phyloP scores from a whole-genome alignment of 352 stramenopile species.

The Pythium aristosporum region DNA sequence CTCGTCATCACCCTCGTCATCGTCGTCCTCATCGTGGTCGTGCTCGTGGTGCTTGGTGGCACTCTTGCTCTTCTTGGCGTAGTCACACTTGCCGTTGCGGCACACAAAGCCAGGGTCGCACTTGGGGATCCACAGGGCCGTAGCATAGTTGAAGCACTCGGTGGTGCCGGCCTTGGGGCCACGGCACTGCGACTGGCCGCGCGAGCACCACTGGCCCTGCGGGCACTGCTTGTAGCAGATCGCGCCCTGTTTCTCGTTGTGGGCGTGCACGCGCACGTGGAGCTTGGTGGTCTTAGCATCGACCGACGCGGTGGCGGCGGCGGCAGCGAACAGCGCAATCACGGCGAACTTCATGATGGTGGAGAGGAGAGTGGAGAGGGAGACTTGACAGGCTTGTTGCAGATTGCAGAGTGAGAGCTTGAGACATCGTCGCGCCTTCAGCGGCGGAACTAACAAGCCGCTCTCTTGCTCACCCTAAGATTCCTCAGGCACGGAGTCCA shows the following conservation, averaged over 20 bases:
- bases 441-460: no score
- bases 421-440: no score
- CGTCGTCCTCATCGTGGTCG: no score
- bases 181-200: constrained; percentile 26
- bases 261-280: constrained; percentile 27
- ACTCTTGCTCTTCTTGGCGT: background rate
- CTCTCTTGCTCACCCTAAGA: no score
- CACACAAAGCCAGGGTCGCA: constrained; percentile 34
- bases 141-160: constrained; percentile 23
- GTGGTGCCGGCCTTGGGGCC: constrained; percentile 8
- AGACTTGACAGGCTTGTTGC: no score
- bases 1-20: background rate
- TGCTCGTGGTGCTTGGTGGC: no score
- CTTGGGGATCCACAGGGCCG: constrained; percentile 19
- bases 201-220: constrained; percentile 36
- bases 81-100: constrained; percentile 32
- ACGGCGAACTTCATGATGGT: constrained; percentile 12
- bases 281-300: constrained; percentile 21
- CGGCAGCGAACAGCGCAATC: constrained; percentile 11
- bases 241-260: constrained; percentile 2
- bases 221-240: constrained; percentile 30
- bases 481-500: no score
- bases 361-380: background rate
- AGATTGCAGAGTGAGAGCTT: background rate
- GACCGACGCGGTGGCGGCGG: constrained; percentile 1